These are phyloP conservation scores for Penicillium fimorum DNA, from an alignment of 495 filamentous ascomycete species.

Conservation along the genomic window DNA sequence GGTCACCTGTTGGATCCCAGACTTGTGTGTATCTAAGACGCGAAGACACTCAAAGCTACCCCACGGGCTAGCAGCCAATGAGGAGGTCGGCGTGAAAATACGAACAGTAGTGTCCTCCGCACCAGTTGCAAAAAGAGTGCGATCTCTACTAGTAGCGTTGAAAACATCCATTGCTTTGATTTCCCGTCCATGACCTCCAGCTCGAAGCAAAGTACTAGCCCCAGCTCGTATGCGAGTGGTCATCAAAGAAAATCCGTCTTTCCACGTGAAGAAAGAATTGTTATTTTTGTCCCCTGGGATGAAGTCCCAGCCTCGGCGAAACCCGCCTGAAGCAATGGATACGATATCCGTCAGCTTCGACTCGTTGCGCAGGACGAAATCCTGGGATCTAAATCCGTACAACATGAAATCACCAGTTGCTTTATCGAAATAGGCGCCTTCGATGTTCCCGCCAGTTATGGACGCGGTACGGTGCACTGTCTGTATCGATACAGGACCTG, in stretches of 20 bases:
- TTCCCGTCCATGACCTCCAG: constrained; percentile 82
- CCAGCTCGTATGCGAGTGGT: constrained; percentile 49
- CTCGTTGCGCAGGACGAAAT: constrained; percentile 79
- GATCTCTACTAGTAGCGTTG: constrained; percentile 9
- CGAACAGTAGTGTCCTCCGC: constrained; percentile 87
- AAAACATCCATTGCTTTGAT: constrained; percentile 72
- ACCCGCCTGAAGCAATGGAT: constrained; percentile 75
- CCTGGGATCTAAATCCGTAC: constrained; percentile 75
- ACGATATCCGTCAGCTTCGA: constrained; percentile 62
- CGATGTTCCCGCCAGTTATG: constrained; percentile 65
- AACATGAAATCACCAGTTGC: constrained; percentile 55
- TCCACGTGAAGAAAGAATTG: constrained; percentile 52
- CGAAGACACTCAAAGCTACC: constrained; percentile 53
- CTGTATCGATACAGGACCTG: constrained; percentile 26
- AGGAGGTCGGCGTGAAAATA: constrained; percentile 40
- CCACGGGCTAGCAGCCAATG: constrained; percentile 23
- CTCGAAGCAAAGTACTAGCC: constrained; percentile 54
- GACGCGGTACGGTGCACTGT: constrained; percentile 55
- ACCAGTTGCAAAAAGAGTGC: constrained; percentile 66
- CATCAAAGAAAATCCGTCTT: constrained; percentile 38
- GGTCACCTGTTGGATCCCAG: constrained; percentile 77
- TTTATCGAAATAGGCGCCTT: constrained; percentile 60
- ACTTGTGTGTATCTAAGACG: constrained; percentile 70
- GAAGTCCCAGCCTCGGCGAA: constrained; percentile 68
- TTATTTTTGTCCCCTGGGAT: constrained; percentile 31